Evolutionary conservation across 2,329 filamentous ascomycete species (phyloP).

Genomic region (Emericellopsis atlantica): DNA sequence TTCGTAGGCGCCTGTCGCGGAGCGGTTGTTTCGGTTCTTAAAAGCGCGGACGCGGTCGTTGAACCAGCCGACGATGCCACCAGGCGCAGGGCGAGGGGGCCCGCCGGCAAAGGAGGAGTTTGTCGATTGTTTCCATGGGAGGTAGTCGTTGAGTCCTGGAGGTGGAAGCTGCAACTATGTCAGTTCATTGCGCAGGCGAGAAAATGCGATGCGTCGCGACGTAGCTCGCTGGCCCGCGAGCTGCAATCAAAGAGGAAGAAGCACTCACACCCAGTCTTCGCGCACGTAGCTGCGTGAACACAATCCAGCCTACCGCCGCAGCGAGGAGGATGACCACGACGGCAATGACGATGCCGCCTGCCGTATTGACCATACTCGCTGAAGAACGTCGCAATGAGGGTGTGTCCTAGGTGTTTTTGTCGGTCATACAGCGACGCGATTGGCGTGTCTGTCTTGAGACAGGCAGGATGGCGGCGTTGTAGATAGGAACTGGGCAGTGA

Average conservation of each 20-base stretch:
- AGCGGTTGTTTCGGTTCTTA: slow-evolving; percentile 52
- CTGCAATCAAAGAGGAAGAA: background rate
- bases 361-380: slow-evolving; percentile 37
- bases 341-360: slow-evolving; percentile 61
- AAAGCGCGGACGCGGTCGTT: slow-evolving; percentile 51
- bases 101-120: slow-evolving; percentile 18
- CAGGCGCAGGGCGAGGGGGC: slow-evolving; percentile 39
- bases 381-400: background rate
- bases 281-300: slow-evolving; percentile 61
- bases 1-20: slow-evolving; percentile 62
- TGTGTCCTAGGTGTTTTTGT: background rate
- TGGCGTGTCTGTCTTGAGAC: no score
- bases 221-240: background rate
- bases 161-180: slow-evolving; percentile 44
- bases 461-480: background rate
- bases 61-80: slow-evolving; percentile 62
- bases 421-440: background rate
- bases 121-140: slow-evolving; percentile 50
- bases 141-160: slow-evolving; percentile 53
- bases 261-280: slow-evolving; percentile 53
- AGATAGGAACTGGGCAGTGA: background rate
- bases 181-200: background rate
- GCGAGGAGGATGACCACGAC: slow-evolving; percentile 48
- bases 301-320: slow-evolving; percentile 51
- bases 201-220: background rate